phyloP scores from a whole-genome alignment of 495 filamentous ascomycete genomes.

The Annulohypoxylon nitens region DNA sequence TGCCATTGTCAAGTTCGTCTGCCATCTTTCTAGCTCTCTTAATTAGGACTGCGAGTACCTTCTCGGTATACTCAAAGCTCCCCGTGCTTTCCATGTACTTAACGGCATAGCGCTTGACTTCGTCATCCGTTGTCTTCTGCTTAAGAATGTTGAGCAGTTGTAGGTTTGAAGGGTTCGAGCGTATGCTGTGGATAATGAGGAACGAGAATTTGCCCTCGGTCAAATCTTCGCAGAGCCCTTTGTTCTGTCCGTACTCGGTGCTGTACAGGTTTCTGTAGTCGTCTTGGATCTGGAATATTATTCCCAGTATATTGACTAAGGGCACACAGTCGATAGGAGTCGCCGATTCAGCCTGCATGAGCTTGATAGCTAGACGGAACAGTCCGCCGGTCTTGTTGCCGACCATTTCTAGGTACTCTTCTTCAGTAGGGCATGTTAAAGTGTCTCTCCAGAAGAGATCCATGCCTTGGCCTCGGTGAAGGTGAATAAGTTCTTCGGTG shows the following conservation, averaged over 20 bases:
- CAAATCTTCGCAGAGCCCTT: conserved; percentile 95
- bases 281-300: conserved; percentile 96
- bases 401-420: conserved; percentile 99
- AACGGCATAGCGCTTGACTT: conserved; percentile 94
- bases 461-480: conserved; percentile 97
- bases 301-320: conserved; percentile 89
- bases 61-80: conserved; percentile 86
- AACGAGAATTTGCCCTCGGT: conserved; percentile 99
- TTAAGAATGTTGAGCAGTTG: conserved; percentile 92
- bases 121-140: conserved; percentile 86
- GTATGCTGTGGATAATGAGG: conserved; percentile 95
- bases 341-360: conserved; percentile 92
- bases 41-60: conserved; percentile 75
- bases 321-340: conserved; percentile 78
- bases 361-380: conserved; percentile 91
- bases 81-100: conserved; percentile 90
- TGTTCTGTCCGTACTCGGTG: conserved; percentile 82
- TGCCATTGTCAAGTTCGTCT: conserved; percentile 72
- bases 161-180: conserved; percentile 79
- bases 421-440: conserved; percentile 90
- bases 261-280: conserved; percentile 92
- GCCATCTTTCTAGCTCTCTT: conserved; percentile 75
- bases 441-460: conserved; percentile 98
- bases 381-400: conserved; percentile 97
- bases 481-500: conserved; percentile 89